These are phyloP conservation scores for Entoloma clypeatum DNA, from an alignment of 1,284 basidiomycete genomes.

Conservation along the genomic window DNA sequence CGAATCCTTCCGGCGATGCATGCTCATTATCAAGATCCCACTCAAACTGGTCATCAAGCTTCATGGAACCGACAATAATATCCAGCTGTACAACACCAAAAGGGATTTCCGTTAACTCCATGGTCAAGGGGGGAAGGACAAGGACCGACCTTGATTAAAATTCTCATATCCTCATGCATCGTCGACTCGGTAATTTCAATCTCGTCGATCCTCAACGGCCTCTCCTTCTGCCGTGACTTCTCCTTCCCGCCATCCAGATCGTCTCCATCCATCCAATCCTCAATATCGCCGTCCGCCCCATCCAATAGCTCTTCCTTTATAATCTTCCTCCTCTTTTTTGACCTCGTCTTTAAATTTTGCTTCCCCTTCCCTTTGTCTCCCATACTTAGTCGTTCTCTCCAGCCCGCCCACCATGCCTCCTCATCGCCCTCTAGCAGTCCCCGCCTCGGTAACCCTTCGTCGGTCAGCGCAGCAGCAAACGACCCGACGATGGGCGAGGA, in stretches of 20 bases:
- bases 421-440: constrained; percentile 53
- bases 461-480: constrained; percentile 15
- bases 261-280: constrained; percentile 28
- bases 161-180: constrained; percentile 81
- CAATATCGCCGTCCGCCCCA: constrained; percentile 27
- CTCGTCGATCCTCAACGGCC: constrained; percentile 46
- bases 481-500: constrained; percentile 10
- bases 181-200: constrained; percentile 54
- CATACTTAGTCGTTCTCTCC: constrained; percentile 53
- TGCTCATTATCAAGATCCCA: constrained; percentile 88
- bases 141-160: constrained; percentile 78
- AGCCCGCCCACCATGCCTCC: constrained; percentile 66
- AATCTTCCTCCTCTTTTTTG: constrained; percentile 26
- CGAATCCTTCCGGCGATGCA: constrained; percentile 90
- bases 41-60: constrained; percentile 96
- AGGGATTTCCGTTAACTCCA: constrained; percentile 15
- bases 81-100: constrained; percentile 69
- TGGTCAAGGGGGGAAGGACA: constrained; percentile 9
- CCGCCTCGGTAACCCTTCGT: constrained; percentile 21
- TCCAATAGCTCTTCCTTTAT: constrained; percentile 23
- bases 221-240: constrained; percentile 29
- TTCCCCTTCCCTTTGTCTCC: constrained; percentile 22
- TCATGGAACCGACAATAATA: constrained; percentile 91
- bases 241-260: constrained; percentile 32
- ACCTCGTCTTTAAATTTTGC: constrained; percentile 30